These are phyloP conservation scores for Sporisorium iseilematis-ciliati DNA, from an alignment of 1,284 basidiomycete genomes.

Conservation along the genomic window DNA sequence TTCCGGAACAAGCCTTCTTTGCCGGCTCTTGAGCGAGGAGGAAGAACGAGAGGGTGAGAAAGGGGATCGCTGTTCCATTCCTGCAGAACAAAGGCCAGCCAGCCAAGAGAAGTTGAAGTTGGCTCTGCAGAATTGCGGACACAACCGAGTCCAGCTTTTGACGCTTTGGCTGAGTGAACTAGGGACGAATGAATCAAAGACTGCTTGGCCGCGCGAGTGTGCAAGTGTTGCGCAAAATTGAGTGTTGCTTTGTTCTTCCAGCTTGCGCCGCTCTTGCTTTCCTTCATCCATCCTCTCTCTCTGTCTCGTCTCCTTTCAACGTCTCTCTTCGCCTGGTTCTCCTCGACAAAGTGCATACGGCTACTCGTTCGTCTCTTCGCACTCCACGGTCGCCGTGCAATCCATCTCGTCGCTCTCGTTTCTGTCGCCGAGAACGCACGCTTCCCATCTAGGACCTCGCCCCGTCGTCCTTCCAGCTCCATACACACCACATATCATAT, in stretches of 20 bases:
- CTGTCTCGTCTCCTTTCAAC: slow-evolving; percentile 13
- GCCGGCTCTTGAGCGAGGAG: no score
- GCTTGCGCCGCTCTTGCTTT: slow-evolving; percentile 3
- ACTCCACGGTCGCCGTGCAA: slow-evolving; percentile 28
- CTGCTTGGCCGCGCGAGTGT: no score
- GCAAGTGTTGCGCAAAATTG: neutral
- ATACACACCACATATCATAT: slow-evolving; percentile 26
- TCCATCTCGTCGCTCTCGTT: slow-evolving; percentile 11
- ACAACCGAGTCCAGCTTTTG: no score
- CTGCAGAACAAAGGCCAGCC: no score
- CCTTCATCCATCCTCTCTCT: slow-evolving; percentile 23
- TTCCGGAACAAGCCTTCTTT: no score
- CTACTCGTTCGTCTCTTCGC: slow-evolving; percentile 17
- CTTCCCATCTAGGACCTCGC: slow-evolving; percentile 4
- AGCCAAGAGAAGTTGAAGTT: slow-evolving; percentile 1
- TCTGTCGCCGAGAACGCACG: slow-evolving; percentile 18
- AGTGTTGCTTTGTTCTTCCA: slow-evolving; percentile 4
- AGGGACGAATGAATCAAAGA: no score
- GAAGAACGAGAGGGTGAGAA: no score
- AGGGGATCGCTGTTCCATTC: no score
- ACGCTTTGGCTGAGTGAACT: no score
- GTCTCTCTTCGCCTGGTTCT: slow-evolving; percentile 9
- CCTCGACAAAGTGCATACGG: slow-evolving; percentile 43
- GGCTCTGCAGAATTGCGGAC: neutral
- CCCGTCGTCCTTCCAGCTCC: slow-evolving; percentile 21